A percentile compares a stretch with the other conserved stretches of the same genome.
Evolutionary conservation across 108 stramenopile species (phyloP).

Genomic region (Fragilariopsis cylindrus): DNA sequence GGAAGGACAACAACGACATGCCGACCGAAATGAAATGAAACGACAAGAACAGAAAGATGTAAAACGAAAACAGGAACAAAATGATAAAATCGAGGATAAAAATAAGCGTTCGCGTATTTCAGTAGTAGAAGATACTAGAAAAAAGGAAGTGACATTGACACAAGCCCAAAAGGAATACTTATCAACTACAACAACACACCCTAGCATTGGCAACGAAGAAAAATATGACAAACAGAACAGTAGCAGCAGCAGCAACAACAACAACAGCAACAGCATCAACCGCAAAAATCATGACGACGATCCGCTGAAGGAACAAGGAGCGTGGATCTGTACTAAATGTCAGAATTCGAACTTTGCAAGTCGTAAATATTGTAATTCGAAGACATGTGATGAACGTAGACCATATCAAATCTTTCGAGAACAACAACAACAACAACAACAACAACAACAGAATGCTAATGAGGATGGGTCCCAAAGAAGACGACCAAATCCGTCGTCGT

Average conservation of each 20-base stretch:
- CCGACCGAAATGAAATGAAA: constrained; percentile 25
- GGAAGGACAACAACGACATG: constrained; percentile 29
- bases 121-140: background rate
- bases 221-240: constrained; percentile 3
- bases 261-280: background rate
- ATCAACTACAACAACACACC: background rate
- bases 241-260: background rate
- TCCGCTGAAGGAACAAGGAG: constrained; percentile 13
- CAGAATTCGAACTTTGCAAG: constrained; percentile 24
- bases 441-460: background rate
- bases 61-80: background rate
- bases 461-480: background rate
- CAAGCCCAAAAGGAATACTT: background rate
- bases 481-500: background rate
- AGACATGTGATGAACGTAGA: constrained; percentile 20
- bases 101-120: too few species aligned
- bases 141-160: background rate
- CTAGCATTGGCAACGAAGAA: background rate
- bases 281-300: background rate
- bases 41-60: background rate
- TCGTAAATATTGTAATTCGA: constrained; percentile 20
- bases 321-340: constrained; percentile 21
- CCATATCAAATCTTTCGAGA: background rate
- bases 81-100: too few species aligned
- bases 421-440: background rate